Evolutionary conservation across 345 rosid genomes (phyloP), one percentile per base, ranked within the genome.

Genomic region (Brassica incana): DNA sequence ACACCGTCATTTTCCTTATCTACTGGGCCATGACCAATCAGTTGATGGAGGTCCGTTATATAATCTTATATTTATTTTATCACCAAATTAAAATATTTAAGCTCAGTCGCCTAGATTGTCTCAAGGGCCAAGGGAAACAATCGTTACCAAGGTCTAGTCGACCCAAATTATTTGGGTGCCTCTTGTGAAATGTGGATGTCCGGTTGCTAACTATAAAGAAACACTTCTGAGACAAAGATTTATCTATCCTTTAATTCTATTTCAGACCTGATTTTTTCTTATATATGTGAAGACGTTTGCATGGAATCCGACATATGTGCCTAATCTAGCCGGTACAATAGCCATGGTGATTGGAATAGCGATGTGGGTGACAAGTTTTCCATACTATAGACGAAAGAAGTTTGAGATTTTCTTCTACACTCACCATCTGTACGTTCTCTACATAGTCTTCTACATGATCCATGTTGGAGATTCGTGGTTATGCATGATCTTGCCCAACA

Each of bases 401-500:
- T 91, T 91, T 20, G 93, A 88, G 78, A 54, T 91, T 27, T 88
- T 88, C 83, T 88, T 88, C 80, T 86, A 88, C 72, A 74, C 88
- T 4, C 89, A 88, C 70, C 77, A 88, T 6, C 83, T 88, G 68
- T 88, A 85, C 69, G 79, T 78, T 64, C 69, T 87, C 48, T 89
- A 81, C 76, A 74, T 88, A 50, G 2, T 89, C 45, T 92, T 92
- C 88, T 92, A 87, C 27, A 45, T 75, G 2, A 25, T 92, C 40
- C 97, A 92, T 69, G 93, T 88, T 2, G 97, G 97, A 11, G 80
- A 79, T 45, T 80, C 77, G 9, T 90, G 80, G 78, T 33, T 80
- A 62, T 85, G 88, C 81, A 82, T 78, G 77, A 83, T 88, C 69
- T 85, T 91, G n/a, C 93, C 91, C 0, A 90, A 88, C 1, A 84